A percentile compares a stretch with the other conserved stretches of the same genome.
These are phyloP conservation scores for Aaosphaeria pasadenensis DNA, from an alignment of 2,329 filamentous ascomycete genomes.

Conservation along the genomic window DNA sequence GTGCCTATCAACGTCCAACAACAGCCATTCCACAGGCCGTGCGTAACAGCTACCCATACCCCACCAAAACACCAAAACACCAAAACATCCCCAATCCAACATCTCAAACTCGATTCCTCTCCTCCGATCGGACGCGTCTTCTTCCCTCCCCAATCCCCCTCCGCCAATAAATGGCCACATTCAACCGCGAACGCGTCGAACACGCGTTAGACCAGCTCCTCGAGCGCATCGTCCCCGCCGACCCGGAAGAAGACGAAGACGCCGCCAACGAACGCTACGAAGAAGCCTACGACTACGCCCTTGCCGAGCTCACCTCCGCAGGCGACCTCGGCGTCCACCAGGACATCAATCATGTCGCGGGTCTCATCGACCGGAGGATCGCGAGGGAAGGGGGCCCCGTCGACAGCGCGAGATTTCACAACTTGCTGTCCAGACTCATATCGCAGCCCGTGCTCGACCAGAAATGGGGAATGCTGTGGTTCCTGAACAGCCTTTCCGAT, in stretches of 20 bases:
- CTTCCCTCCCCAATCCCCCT: no score
- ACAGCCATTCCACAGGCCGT: no score
- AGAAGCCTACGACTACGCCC: slow-evolving; percentile 53
- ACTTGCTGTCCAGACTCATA: slow-evolving; percentile 83
- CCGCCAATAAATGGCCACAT: slow-evolving; percentile 19
- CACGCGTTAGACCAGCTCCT: slow-evolving; percentile 78
- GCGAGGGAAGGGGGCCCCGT: slow-evolving; percentile 62
- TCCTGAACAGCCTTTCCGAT: slow-evolving; percentile 80
- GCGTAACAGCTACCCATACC: no score
- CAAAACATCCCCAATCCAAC: no score
- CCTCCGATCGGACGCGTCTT: no score
- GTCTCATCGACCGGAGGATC: slow-evolving; percentile 87
- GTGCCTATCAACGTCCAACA: no score
- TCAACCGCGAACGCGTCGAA: slow-evolving; percentile 62
- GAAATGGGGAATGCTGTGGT: slow-evolving; percentile 95
- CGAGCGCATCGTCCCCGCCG: slow-evolving; percentile 66
- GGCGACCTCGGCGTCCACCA: slow-evolving; percentile 57
- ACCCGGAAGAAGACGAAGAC: slow-evolving; percentile 65
- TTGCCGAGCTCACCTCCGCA: slow-evolving; percentile 42
- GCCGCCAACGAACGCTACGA: slow-evolving; percentile 67
- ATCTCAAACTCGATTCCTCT: no score
- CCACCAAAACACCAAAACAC: no score
- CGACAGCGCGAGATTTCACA: slow-evolving; percentile 75
- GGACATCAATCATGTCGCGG: slow-evolving; percentile 86
- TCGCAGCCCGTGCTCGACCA: slow-evolving; percentile 89